Base-by-base conservation (phyloP, 176 grass and related monocot genomes). In the Lolium rigidum region DNA sequence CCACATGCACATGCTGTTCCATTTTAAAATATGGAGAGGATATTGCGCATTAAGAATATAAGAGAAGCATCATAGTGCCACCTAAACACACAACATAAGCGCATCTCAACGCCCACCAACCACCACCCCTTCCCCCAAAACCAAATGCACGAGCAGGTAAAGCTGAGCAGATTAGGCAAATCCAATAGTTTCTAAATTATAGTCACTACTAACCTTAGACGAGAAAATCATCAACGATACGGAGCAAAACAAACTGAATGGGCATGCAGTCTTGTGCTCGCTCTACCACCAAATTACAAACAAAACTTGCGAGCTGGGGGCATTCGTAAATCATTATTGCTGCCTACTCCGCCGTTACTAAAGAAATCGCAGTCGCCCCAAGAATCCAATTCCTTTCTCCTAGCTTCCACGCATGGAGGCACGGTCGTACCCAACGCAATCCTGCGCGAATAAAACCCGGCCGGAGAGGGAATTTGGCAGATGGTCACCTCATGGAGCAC, bases 401-500 rank as follows among this genome's bases (percentile, higher is more conserved):
- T 44, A 39, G 71, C 61, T 22, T 76, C 55, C 76, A 77, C n/a
- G n/a, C n/a, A n/a, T n/a, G n/a, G n/a, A n/a, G n/a, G n/a, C n/a
- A n/a, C n/a, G n/a, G n/a, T n/a, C n/a, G n/a, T n/a, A n/a, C 73
- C 22, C 20, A 87, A 90, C 25, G 59, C 68, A 80, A 84, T 67
- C 80, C 14, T 46, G 48, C 57, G 14, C 35, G 74, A 80, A 22
- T 10, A 49, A 82, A 84, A 41, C 38, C 12, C 49, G n/a, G n/a
- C n/a, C n/a, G 3, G 2, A 35, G 13, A 16, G 39, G 25, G 25
- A 64, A 80, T 69, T 87, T 75, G 22, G 25, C 51, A 84, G 89
- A 84, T 84, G 81, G 59, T 91, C 70, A 91, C 89, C 89, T 88
- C 61, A 46, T 78, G 81, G 59, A 81, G 61, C 85, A 84, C 85